phyloP scores from a whole-genome alignment of 2,329 filamentous ascomycete species.

The Parascedosporium putredinis region DNA sequence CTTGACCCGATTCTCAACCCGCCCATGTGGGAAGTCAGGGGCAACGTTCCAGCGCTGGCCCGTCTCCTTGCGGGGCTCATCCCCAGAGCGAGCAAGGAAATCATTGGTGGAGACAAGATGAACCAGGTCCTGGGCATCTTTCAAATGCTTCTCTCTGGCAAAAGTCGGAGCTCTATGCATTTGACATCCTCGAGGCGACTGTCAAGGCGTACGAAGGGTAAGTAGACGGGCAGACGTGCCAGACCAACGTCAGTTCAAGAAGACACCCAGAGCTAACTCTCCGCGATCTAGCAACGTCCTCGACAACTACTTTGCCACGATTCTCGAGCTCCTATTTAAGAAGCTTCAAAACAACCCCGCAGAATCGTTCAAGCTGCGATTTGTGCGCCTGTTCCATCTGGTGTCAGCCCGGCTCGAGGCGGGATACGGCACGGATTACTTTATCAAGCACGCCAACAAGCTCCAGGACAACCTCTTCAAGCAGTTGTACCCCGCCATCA shows the following conservation, averaged over 20 bases:
- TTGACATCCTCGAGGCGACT: constrained; percentile 80
- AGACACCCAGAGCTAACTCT: too few relatives aligned
- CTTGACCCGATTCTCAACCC: constrained; percentile 70
- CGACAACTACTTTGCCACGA: constrained; percentile 66
- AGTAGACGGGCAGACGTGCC: constrained; percentile 21
- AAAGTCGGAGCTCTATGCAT: constrained; percentile 78
- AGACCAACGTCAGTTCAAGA: too few relatives aligned
- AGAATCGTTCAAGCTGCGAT: constrained; percentile 75
- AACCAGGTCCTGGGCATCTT: constrained; percentile 91
- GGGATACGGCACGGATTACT: constrained; percentile 86
- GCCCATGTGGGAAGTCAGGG: constrained; percentile 80
- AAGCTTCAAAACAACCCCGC: constrained; percentile 57
- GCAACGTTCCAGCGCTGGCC: constrained; percentile 85
- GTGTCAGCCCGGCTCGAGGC: constrained; percentile 67
- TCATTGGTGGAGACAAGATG: constrained; percentile 69
- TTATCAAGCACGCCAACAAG: constrained; percentile 73
- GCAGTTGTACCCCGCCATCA: constrained; percentile 74
- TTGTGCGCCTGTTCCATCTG: constrained; percentile 91
- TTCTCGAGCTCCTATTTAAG: constrained; percentile 75
- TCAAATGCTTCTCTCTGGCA: constrained; percentile 74
- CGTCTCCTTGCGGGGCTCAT: constrained; percentile 78
- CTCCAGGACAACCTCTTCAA: constrained; percentile 74
- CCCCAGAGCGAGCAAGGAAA: constrained; percentile 60
- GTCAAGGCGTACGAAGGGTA: constrained; percentile 63
- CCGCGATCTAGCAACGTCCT: constrained; percentile 57